Base-by-base conservation (phyloP, 805 yeast genomes). In the Lipomyces sp. region DNA sequence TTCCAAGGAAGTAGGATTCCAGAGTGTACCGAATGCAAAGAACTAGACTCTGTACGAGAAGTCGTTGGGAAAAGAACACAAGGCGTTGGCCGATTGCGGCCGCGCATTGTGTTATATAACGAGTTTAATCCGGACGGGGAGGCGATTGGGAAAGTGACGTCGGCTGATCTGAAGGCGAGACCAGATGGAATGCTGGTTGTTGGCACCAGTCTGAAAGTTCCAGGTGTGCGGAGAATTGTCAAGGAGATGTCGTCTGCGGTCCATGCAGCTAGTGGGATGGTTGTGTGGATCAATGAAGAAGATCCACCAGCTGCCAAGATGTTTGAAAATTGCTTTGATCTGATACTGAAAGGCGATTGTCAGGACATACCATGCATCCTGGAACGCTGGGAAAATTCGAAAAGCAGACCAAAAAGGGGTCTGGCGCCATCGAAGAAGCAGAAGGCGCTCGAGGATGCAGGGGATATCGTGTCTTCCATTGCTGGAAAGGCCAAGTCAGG, bases 41-140 rank as follows among this genome's bases (percentile, higher is more conserved):
- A 88, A 72, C 69, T 84, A 64, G 90, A 88, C 71, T 70, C 75
- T 3, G 84, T 87, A 2, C 78, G 91, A 64, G 73, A 73, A 48
- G 74, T 90, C 67, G 87, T 87, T 59, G 86, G 97, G 69, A 78
- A 90, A 79, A 86, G 87, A 72, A 79, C 79, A 62, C 93, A 78
- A 81, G 92, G 84, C 1, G 74, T 83, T 4, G 92, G 92, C 2
- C 79, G 83, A 60, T 74, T 88, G 53, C 80, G 90, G 66, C 92
- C 92, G 1, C 78, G 89, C 71, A 85, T 88, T 35, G 90, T 88
- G 2, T 75, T 88, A 8, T 88, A 93, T 80, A 83, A 90, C 80
- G 91, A 92, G 73, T 81, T 83, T 64, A 90, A 92, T 74, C 97
- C 97, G 0, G 96, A 92, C 75, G 92, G 95, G 68, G 96, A 94